Evolutionary conservation across 163 green algal species (phyloP).

Genomic region (Scenedesmus sp.): DNA sequence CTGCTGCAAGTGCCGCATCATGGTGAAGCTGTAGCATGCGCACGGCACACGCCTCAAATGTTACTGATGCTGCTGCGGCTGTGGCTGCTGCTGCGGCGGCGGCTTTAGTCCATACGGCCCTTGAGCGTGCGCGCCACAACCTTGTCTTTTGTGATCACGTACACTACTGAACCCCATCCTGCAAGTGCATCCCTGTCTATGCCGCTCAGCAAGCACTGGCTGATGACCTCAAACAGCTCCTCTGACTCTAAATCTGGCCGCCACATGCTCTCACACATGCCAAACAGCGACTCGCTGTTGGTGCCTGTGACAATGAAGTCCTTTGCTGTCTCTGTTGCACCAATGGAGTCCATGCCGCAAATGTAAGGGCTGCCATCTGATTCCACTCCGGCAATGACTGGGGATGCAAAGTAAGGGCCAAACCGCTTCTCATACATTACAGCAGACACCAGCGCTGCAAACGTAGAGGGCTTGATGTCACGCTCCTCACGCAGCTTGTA

Average conservation of each 20-base stretch:
- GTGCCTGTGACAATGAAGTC: slow-evolving; percentile 96
- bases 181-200: slow-evolving; percentile 95
- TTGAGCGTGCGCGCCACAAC: slow-evolving; percentile 91
- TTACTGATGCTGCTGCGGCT: neutral
- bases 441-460: slow-evolving; percentile 93
- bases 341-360: slow-evolving; percentile 96
- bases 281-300: slow-evolving; percentile 93
- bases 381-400: slow-evolving; percentile 96
- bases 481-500: slow-evolving; percentile 98
- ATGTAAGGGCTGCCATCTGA: slow-evolving; percentile 92
- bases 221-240: slow-evolving; percentile 98
- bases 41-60: neutral
- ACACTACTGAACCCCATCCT: slow-evolving; percentile 96
- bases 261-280: slow-evolving; percentile 98
- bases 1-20: neutral
- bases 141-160: slow-evolving; percentile 96
- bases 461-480: slow-evolving; percentile 95
- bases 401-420: slow-evolving; percentile 96
- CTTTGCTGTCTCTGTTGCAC: slow-evolving; percentile 91
- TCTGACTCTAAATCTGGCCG: slow-evolving; percentile 93
- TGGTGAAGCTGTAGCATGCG: neutral
- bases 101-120: slow-evolving; percentile 91
- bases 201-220: slow-evolving; percentile 93
- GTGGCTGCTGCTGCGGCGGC: neutral
- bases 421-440: slow-evolving; percentile 98